A percentile compares a stretch with the other conserved stretches of the same genome.
Conservation (phyloP, 1,284 basidiomycete species). For the Ceratobasidium sp. region DNA sequence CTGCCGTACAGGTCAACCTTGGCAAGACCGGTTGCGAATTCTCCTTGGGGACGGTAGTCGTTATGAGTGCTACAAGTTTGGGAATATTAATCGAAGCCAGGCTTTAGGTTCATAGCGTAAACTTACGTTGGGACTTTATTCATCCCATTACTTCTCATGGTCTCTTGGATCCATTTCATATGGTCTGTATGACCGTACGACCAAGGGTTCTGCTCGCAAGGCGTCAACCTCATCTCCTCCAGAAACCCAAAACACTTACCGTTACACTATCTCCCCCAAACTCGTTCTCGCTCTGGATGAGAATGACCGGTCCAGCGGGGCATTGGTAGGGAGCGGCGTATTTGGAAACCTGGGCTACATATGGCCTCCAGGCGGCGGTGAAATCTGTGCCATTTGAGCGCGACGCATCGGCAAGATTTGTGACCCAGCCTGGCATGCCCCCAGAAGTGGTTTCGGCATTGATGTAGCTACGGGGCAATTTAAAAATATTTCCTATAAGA, state of each 20-base stretch:
- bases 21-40: constrained; percentile 28
- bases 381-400: constrained; percentile 40
- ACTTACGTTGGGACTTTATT: constrained; percentile 6
- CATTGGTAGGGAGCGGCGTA: constrained; percentile 53
- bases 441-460: constrained; percentile 44
- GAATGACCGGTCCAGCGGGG: constrained; percentile 37
- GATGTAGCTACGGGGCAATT: constrained; percentile 21
- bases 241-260: too few species aligned
- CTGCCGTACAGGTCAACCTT: constrained; percentile 42
- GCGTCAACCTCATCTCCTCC: too few species aligned
- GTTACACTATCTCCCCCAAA: not conserved
- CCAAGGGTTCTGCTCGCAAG: not conserved
- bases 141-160: constrained; percentile 17
- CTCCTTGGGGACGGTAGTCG: constrained; percentile 9
- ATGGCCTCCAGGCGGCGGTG: constrained; percentile 44
- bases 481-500: too few species aligned
- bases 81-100: not conserved
- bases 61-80: constrained; percentile 33
- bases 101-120: too few species aligned
- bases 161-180: constrained; percentile 10
- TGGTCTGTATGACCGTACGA: constrained; percentile 9
- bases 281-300: constrained; percentile 25
- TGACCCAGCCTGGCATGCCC: constrained; percentile 45
- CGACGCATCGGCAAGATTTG: constrained; percentile 12
- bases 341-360: constrained; percentile 30